Evolutionary conservation across 1,284 basidiomycete species (phyloP).

Genomic region (Chiua sp.): DNA sequence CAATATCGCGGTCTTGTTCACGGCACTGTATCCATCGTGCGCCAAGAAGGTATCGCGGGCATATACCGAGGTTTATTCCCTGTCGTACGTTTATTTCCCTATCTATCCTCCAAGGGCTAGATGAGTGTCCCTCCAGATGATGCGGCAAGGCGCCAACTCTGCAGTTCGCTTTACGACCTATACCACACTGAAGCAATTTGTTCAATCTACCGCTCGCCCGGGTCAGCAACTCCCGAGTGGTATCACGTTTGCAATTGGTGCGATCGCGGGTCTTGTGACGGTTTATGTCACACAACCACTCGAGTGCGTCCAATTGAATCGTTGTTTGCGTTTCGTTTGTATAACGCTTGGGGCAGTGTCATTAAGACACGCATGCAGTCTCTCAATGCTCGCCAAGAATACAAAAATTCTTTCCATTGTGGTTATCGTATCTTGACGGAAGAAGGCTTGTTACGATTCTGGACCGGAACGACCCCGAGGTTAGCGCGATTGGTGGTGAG

Average conservation of each 20-base stretch:
- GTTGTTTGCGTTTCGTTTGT: not conserved
- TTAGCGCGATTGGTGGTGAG: constrained; percentile 85
- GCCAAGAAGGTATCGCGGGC: constrained; percentile 82
- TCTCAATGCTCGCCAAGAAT: constrained; percentile 81
- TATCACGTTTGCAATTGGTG: constrained; percentile 95
- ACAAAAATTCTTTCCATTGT: constrained; percentile 94
- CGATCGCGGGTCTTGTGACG: constrained; percentile 92
- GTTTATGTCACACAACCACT: constrained; percentile 96
- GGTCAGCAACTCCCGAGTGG: constrained; percentile 87
- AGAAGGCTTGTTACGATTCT: constrained; percentile 89
- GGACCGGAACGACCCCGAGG: constrained; percentile 95
- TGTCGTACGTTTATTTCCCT: constrained; percentile 65
- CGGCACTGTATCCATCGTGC: constrained; percentile 83
- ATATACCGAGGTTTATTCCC: constrained; percentile 95
- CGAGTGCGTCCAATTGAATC: constrained; percentile 62
- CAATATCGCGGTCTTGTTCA: constrained; percentile 90
- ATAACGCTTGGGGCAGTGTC: constrained; percentile 62
- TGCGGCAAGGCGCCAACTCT: constrained; percentile 97
- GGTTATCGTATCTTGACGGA: constrained; percentile 91
- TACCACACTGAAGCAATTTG: constrained; percentile 90
- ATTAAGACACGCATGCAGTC: constrained; percentile 99
- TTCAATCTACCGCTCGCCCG: constrained; percentile 83
- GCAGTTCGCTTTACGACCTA: constrained; percentile 98
- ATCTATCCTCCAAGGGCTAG: not conserved
- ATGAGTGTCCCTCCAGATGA: constrained; percentile 65